Conservation (phyloP, 176 grass and related monocot species). For the Hordeum vulgare region MorexV3_pseudomolecules_assembly NC_058518.1:26086369-26086868, state of each 20-base stretch:
- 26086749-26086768: not conserved
- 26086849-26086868: slow-evolving; percentile 20
- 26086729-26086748: not conserved
- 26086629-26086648: not conserved
- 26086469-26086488: not conserved
- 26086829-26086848: not conserved
- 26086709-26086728: slow-evolving; percentile 1
- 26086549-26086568: not conserved
- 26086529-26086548: not conserved
- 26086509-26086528: not conserved
- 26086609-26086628: not conserved
- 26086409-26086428: not conserved
- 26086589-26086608: not conserved
- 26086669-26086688: slow-evolving; percentile 42
- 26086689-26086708: not conserved
- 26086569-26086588: too few species aligned
- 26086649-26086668: slow-evolving; percentile 33
- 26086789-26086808: slow-evolving; percentile 17
- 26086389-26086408: not conserved
- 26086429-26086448: not conserved
- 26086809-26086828: slow-evolving; percentile 10
- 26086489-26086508: not conserved
- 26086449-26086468: not conserved
- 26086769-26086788: slow-evolving; percentile 8
- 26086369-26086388: not conserved